phyloP scores from a whole-genome alignment of 1,139 yeast species.

The Blastobotrys elegans region DNA sequence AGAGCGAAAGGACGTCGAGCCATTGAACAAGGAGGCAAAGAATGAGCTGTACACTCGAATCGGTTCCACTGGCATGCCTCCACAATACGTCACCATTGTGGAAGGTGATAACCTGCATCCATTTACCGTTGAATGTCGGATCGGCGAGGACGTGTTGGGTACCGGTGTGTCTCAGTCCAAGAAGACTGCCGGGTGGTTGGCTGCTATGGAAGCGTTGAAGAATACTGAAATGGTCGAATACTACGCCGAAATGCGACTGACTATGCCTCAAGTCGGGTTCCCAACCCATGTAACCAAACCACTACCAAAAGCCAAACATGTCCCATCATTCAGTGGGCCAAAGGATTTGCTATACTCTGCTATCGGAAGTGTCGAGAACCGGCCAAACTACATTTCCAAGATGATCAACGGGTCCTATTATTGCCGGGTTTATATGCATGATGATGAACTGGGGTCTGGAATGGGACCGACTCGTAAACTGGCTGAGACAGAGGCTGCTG shows the following conservation, averaged over 20 bases:
- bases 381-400: conserved; percentile 49
- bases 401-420: conserved; percentile 11
- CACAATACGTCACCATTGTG: conserved; percentile 54
- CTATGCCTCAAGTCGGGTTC: not conserved
- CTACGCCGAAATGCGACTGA: conserved; percentile 38
- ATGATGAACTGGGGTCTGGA: conserved; percentile 21
- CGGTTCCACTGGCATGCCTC: conserved; percentile 51
- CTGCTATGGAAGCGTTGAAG: conserved; percentile 67
- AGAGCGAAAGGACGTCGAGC: conserved; percentile 32
- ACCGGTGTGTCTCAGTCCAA: conserved; percentile 53
- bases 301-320: not conserved
- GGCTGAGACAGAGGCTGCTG: conserved; percentile 24
- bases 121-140: conserved; percentile 63
- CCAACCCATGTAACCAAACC: not conserved
- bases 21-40: conserved; percentile 61
- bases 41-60: conserved; percentile 60
- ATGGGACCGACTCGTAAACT: conserved; percentile 19
- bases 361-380: conserved; percentile 68
- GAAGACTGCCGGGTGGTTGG: conserved; percentile 66
- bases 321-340: conserved; percentile 12
- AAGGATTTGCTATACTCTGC: conserved; percentile 73
- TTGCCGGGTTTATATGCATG: conserved; percentile 17
- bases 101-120: conserved; percentile 45
- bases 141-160: conserved; percentile 51
- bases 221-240: conserved; percentile 59